phyloP scores from a whole-genome alignment of 192 early-diverging fungal genomes.

The Coemansia sp. region DNA sequence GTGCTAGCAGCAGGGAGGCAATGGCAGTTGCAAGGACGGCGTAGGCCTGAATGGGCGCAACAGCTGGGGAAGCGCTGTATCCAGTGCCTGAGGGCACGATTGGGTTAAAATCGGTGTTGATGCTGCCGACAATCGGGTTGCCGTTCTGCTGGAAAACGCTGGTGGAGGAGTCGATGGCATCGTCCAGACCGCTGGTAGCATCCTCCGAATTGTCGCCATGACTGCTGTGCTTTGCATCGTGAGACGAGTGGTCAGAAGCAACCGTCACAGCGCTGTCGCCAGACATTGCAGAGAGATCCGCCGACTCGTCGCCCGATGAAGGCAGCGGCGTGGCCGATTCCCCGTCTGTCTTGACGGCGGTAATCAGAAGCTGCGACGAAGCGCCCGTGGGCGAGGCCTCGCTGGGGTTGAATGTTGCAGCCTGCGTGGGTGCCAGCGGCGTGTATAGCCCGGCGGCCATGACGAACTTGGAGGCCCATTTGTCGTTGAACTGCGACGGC shows the following conservation, averaged over 20 bases:
- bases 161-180: not conserved
- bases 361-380: conserved; percentile 1
- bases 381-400: conserved; percentile 11
- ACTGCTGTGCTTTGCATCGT: not conserved
- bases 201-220: not conserved
- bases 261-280: not conserved
- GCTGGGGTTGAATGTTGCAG: conserved; percentile 10
- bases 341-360: not conserved
- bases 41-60: not conserved
- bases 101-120: conserved; percentile 22
- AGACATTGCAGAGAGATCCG: not conserved
- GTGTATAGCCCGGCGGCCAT: conserved; percentile 40
- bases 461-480: conserved; percentile 50
- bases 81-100: conserved; percentile 40
- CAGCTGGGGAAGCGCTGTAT: conserved; percentile 21
- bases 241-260: not conserved
- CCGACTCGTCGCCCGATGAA: not conserved
- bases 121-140: conserved; percentile 39
- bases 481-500: conserved; percentile 31
- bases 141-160: conserved; percentile 26
- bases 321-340: not conserved
- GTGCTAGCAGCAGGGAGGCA: not conserved
- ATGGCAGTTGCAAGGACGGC: not conserved
- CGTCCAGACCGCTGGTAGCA: conserved; percentile 14
- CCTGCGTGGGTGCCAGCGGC: conserved; percentile 15